Conservation (phyloP, 108 stramenopile species). For the Fragilariopsis cylindrus region DNA sequence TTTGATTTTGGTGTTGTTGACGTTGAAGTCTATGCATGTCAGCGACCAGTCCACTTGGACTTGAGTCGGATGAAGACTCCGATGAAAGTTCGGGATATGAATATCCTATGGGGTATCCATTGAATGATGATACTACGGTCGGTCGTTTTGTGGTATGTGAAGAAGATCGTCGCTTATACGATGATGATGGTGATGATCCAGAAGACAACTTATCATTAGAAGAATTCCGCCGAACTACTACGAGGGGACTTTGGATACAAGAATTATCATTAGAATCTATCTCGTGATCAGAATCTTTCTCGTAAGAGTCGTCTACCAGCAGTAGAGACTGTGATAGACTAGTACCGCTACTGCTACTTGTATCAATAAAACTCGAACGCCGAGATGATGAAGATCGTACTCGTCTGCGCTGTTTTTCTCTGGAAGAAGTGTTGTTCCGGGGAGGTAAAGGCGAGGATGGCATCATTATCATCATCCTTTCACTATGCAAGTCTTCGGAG, state of each 20-base stretch:
- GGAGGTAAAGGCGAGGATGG: background rate
- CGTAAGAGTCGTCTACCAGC: slow-evolving; percentile 14
- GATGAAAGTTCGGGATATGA: slow-evolving; percentile 22
- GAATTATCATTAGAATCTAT: background rate
- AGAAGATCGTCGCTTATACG: background rate
- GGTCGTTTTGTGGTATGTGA: background rate
- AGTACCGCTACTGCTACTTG: background rate
- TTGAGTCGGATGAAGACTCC: slow-evolving; percentile 30
- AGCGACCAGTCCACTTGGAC: slow-evolving; percentile 2
- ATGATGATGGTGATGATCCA: slow-evolving; percentile 2
- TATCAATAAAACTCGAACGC: slow-evolving; percentile 4
- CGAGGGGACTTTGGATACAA: background rate
- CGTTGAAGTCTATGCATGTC: background rate
- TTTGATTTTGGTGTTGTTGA: background rate
- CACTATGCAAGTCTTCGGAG: background rate
- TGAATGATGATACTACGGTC: background rate
- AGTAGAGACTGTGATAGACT: slow-evolving; percentile 24
- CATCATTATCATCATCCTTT: background rate
- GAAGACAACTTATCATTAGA: background rate
- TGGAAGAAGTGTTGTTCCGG: background rate
- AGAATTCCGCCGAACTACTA: background rate
- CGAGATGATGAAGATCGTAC: slow-evolving; percentile 9
- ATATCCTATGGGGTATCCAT: background rate
- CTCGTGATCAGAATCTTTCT: background rate
- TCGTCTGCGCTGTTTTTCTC: slow-evolving; percentile 20